Percentiles rank a stretch among this genome's conserved stretches.
phyloP scores from a whole-genome alignment of 2,329 filamentous ascomycete genomes.

The Talaromyces sp. region DNA sequence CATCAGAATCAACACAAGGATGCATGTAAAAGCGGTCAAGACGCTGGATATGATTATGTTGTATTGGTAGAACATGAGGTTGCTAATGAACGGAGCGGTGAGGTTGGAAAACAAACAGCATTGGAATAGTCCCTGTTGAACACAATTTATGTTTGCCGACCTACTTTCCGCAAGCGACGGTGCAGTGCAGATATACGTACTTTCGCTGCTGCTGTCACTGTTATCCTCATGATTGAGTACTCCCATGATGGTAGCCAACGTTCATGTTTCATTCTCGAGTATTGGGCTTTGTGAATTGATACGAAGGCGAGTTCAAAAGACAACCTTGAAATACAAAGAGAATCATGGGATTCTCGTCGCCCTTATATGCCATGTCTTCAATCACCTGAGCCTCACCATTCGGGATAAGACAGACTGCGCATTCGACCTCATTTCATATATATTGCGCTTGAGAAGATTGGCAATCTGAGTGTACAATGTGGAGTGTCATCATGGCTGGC shows the following conservation, averaged over 20 bases:
- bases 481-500: background rate
- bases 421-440: background rate
- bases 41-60: background rate
- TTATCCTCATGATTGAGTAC: background rate
- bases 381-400: background rate
- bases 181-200: background rate
- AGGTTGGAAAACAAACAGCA: background rate
- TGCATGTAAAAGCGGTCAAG: background rate
- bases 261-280: background rate
- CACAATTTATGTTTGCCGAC: background rate
- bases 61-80: background rate
- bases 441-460: background rate
- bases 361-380: background rate
- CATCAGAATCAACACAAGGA: background rate
- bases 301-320: background rate
- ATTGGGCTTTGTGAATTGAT: background rate
- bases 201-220: background rate
- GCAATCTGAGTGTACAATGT: background rate
- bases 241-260: background rate
- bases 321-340: background rate
- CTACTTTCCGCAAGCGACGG: background rate
- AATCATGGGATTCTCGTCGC: background rate
- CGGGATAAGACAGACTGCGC: background rate
- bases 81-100: background rate
- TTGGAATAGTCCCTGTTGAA: background rate